phyloP scores from a whole-genome alignment of 495 filamentous ascomycete species.

The Chaetomium fimeti region DNA sequence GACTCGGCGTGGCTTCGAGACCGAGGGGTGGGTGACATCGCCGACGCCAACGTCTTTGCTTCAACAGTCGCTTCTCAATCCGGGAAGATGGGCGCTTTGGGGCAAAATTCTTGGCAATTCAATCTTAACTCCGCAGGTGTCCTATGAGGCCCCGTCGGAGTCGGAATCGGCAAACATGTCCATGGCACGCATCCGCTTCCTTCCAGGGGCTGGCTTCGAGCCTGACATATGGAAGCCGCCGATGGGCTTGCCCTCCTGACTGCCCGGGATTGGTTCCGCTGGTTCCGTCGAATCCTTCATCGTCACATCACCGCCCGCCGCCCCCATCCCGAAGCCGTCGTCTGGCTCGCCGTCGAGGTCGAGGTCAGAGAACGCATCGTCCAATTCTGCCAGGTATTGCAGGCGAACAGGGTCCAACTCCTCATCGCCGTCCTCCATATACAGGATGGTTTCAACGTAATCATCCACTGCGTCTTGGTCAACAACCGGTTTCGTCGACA shows the following conservation, averaged over 20 bases:
- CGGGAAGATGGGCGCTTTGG: not conserved
- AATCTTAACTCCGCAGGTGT: conserved; percentile 20
- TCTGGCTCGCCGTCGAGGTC: conserved; percentile 34
- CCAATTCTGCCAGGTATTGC: conserved; percentile 30
- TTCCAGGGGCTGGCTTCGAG: conserved; percentile 33
- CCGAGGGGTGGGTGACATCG: conserved; percentile 1
- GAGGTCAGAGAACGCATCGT: conserved; percentile 32
- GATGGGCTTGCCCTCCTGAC: conserved; percentile 23
- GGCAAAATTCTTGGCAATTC: not conserved
- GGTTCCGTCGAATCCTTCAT: conserved; percentile 27
- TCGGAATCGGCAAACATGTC: conserved; percentile 86
- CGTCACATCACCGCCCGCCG: conserved; percentile 17
- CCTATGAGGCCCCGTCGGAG: conserved; percentile 36
- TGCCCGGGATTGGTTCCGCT: conserved; percentile 26
- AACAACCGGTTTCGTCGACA: conserved; percentile 26
- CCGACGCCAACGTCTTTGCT: not conserved
- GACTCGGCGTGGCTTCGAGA: not conserved
- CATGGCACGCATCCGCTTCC: conserved; percentile 74
- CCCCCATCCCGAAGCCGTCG: conserved; percentile 19
- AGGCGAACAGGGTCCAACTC: conserved; percentile 18
- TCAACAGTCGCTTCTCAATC: not conserved
- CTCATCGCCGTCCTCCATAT: conserved; percentile 40
- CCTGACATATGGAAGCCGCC: conserved; percentile 34
- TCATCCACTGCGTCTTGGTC: conserved; percentile 27
- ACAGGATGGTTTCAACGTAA: conserved; percentile 33